A percentile compares a stretch with the other conserved stretches of the same genome.
These are phyloP conservation scores for cucumber (Cucumis sativus) DNA, from an alignment of 306 rosid genomes.

Conservation along the genomic window Cucumber_9930_V3 NC_026656.2:10466001-10466500, in stretches of 20 bases:
- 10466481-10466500: conserved; percentile 43
- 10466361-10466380: conserved; percentile 8
- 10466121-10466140: conserved; percentile 10
- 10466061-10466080: conserved; percentile 84
- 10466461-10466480: conserved; percentile 68
- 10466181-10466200: conserved; percentile 8
- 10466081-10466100: conserved; percentile 59
- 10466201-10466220: not conserved
- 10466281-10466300: not conserved
- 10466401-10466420: conserved; percentile 74
- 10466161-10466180: conserved; percentile 14
- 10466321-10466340: not conserved
- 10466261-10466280: not conserved
- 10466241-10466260: not conserved
- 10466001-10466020: conserved; percentile 57
- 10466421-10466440: conserved; percentile 40
- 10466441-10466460: conserved; percentile 43
- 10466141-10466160: conserved; percentile 13
- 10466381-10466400: conserved; percentile 35
- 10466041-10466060: conserved; percentile 11
- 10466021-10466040: conserved; percentile 16
- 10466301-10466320: not conserved
- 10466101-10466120: conserved; percentile 77
- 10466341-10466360: not conserved
- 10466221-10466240: not conserved